These are phyloP conservation scores for Penicillium bovifimosum DNA, from an alignment of 495 filamentous ascomycete genomes.

Conservation along the genomic window DNA sequence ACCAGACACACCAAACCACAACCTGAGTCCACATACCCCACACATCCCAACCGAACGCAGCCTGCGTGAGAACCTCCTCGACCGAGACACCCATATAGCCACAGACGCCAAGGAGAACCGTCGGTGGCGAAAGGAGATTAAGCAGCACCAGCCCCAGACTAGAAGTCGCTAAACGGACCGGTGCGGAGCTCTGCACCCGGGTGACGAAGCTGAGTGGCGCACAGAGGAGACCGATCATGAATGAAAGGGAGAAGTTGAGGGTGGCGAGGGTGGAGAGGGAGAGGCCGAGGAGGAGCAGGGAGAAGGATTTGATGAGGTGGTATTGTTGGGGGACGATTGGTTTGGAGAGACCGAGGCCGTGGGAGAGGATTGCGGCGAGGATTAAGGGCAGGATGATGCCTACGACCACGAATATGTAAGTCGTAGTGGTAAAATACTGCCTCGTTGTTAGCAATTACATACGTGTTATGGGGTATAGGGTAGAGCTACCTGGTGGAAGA, in stretches of 20 bases:
- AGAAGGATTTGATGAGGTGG: slow-evolving; percentile 81
- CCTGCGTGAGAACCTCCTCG: slow-evolving; percentile 59
- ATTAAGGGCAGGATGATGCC: slow-evolving; percentile 52
- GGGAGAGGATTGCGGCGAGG: slow-evolving; percentile 48
- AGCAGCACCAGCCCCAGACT: slow-evolving; percentile 38
- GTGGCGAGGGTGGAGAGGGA: slow-evolving; percentile 89
- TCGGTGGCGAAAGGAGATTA: slow-evolving; percentile 59
- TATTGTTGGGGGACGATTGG: slow-evolving; percentile 62
- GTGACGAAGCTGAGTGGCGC: slow-evolving; percentile 68
- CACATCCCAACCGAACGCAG: slow-evolving; percentile 85
- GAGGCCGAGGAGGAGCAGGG: slow-evolving; percentile 83
- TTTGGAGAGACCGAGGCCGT: slow-evolving; percentile 41
- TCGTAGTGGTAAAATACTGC: slow-evolving; percentile 50
- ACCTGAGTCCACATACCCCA: slow-evolving; percentile 87
- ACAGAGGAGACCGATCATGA: slow-evolving; percentile 75
- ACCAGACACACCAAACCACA: slow-evolving; percentile 97
- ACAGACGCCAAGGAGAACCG: slow-evolving; percentile 51
- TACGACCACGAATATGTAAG: slow-evolving; percentile 52
- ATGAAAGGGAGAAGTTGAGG: slow-evolving; percentile 89
- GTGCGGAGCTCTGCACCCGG: slow-evolving; percentile 34
- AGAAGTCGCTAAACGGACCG: slow-evolving; percentile 22
- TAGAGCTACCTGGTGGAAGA: slow-evolving; percentile 53
- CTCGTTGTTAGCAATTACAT: slow-evolving; percentile 16
- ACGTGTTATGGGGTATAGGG: not conserved
- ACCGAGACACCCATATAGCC: slow-evolving; percentile 47